phyloP scores from a whole-genome alignment of 2,329 filamentous ascomycete genomes.

The Tolypocladium guangdongense region DNA sequence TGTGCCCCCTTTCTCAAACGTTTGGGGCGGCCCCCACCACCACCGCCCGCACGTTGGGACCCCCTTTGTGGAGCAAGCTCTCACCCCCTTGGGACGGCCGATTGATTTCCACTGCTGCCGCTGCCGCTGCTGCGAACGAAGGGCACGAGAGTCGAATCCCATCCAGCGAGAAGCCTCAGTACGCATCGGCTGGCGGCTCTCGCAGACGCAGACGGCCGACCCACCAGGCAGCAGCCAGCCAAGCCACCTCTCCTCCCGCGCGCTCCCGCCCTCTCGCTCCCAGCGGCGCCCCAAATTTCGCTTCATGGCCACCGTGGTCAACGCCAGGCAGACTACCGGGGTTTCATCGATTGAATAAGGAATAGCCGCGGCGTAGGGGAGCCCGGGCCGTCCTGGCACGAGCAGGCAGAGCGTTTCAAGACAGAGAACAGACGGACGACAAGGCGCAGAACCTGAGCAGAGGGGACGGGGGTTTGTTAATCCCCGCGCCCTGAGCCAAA shows the following conservation, averaged over 20 bases:
- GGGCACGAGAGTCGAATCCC: background rate
- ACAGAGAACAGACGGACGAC: background rate
- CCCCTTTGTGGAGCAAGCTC: background rate
- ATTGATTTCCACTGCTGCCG: background rate
- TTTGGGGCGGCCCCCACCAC: background rate
- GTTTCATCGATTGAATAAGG: background rate
- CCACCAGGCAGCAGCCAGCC: background rate
- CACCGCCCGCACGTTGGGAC: background rate
- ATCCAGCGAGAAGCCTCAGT: background rate
- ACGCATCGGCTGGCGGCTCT: background rate
- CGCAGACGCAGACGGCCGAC: background rate
- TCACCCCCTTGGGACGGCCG: background rate
- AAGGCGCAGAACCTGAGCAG: background rate
- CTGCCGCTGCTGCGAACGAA: background rate
- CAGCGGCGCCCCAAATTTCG: background rate
- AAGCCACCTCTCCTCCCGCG: background rate
- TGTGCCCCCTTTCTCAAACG: background rate
- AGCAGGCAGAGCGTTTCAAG: background rate
- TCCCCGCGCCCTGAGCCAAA: background rate
- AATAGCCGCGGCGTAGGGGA: background rate
- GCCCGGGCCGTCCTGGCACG: background rate
- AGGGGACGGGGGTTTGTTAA: background rate
- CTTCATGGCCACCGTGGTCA: background rate
- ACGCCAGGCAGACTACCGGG: background rate
- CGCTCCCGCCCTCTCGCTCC: background rate